Evolutionary conservation across 1,284 basidiomycete species (phyloP).

Genomic region (Porodaedalea pini): DNA sequence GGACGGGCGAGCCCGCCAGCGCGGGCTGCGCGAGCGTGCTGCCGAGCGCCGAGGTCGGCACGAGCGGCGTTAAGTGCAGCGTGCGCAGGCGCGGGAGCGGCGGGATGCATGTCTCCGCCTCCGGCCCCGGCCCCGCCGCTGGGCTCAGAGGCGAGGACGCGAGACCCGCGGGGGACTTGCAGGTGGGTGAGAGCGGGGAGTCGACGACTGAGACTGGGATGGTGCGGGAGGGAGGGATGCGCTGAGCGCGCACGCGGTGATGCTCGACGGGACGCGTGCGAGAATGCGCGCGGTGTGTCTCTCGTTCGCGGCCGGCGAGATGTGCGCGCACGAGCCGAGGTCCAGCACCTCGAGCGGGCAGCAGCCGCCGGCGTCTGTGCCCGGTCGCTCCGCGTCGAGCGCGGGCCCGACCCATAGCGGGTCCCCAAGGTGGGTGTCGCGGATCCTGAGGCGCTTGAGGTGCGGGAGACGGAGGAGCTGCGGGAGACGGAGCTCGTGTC

Average conservation of each 20-base stretch:
- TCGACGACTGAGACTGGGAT: slow-evolving; percentile 33
- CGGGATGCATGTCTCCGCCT: background rate
- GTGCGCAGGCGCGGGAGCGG: slow-evolving; percentile 46
- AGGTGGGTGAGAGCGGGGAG: slow-evolving; percentile 24
- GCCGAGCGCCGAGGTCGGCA: slow-evolving; percentile 56
- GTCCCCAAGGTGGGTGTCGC: slow-evolving; percentile 69
- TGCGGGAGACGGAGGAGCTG: slow-evolving; percentile 59
- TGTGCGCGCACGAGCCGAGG: slow-evolving; percentile 55
- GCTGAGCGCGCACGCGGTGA: slow-evolving; percentile 51
- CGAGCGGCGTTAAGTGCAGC: slow-evolving; percentile 57
- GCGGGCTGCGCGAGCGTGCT: slow-evolving; percentile 48
- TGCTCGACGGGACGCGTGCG: slow-evolving; percentile 49
- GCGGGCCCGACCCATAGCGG: slow-evolving; percentile 38
- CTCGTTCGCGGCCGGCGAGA: slow-evolving; percentile 50
- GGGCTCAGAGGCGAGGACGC: background rate
- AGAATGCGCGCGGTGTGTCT: slow-evolving; percentile 56
- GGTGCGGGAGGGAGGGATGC: slow-evolving; percentile 42
- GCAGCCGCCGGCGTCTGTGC: slow-evolving; percentile 27
- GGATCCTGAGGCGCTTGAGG: slow-evolving; percentile 58
- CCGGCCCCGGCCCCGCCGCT: background rate
- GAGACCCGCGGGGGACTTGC: too few species aligned
- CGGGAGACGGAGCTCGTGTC: slow-evolving; percentile 56
- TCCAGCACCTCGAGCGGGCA: slow-evolving; percentile 57
- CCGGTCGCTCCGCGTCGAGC: slow-evolving; percentile 27
- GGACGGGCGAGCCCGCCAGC: slow-evolving; percentile 58